Base-by-base conservation (phyloP, 306 rosid species). In the Cucumis melo region DNA sequence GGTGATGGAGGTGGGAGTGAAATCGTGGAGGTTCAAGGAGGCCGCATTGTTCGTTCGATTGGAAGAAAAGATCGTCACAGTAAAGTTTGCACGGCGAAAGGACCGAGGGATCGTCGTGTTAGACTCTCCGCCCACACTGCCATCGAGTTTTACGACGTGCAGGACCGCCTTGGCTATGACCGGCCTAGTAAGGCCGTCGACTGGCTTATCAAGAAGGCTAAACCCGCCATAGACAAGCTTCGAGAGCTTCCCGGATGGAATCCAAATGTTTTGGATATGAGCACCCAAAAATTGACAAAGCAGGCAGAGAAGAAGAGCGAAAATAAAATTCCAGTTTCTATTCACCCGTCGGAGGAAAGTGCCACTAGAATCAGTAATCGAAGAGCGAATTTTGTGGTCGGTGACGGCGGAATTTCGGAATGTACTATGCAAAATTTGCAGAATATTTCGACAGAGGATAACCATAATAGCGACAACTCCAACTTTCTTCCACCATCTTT, bases 51-150 rank as follows among this genome's bases (percentile, higher is more conserved):
- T 19, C 81, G 90, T 38, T 87, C 98, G 14, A 89, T 90, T 0
- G 96, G 98, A 7, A 75, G 91, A n/a, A 93, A 93, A 23, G 98
- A 93, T 82, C 90, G 98, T 2, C 98, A 93, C 87, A 93, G 98
- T 83, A 93, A 93, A 78, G 96, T 93, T 11, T 93, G 92, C 82
- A 93, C 98, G 2, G 96, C 98, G 0, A 93, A 89, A 17, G 98
- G 98, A 2, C 93, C 96, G 4, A 77, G 98, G 53, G 98, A 93
- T 86, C 89, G 98, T 8, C 90, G 98, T 1, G 98, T 93, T 34
- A 88, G 98, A 6, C 95, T 93, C 39, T 86, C 98, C 2, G 98
- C 96, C 21, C 89, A 80, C 74, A 93, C 98, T 23, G 98, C 98
- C n/a, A 91, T 93, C 17, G 90, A 93, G 60, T 93, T 93, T 86